These are phyloP conservation scores for Musa acuminata DNA, from an alignment of 176 grass and related monocot species.

Conservation along the genomic window DNA sequence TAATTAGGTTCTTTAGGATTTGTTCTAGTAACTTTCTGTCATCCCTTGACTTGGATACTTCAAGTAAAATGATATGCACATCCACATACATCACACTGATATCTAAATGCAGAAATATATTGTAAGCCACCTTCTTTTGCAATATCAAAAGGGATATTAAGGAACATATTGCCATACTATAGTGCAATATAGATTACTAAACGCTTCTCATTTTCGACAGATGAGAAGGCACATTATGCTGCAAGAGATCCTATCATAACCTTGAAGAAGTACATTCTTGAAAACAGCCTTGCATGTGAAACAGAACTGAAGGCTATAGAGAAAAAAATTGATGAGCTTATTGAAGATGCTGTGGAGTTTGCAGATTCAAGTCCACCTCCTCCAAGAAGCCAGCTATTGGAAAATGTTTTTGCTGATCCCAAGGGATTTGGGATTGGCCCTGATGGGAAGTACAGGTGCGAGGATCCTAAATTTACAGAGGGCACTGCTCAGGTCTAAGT, in stretches of 20 bases:
- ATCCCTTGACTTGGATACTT: background rate
- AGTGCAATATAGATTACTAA: background rate
- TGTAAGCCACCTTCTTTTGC: background rate
- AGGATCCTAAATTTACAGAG: conserved; percentile 85
- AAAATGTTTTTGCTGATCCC: conserved; percentile 80
- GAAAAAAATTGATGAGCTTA: conserved; percentile 68
- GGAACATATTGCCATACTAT: background rate
- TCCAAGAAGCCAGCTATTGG: conserved; percentile 71
- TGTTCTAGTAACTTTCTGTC: background rate
- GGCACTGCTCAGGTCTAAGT: conserved; percentile 82
- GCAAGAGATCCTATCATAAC: conserved; percentile 61
- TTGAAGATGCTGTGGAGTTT: conserved; percentile 89
- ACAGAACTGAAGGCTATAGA: conserved; percentile 76
- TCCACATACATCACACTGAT: background rate
- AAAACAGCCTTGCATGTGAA: conserved; percentile 53
- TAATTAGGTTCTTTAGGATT: background rate
- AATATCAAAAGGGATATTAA: background rate
- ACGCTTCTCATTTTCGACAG: conserved; percentile 23
- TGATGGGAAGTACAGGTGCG: conserved; percentile 78
- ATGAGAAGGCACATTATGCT: conserved; percentile 79
- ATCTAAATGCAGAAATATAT: background rate
- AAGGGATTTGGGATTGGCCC: conserved; percentile 95
- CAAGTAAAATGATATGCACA: background rate
- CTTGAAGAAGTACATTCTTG: conserved; percentile 72
- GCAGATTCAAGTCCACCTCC: conserved; percentile 71